Evolutionary conservation across 371 early-diverging fungal genomes (phyloP), one percentile per base, ranked within the genome.

Genomic region (Mucor plumbeus): DNA sequence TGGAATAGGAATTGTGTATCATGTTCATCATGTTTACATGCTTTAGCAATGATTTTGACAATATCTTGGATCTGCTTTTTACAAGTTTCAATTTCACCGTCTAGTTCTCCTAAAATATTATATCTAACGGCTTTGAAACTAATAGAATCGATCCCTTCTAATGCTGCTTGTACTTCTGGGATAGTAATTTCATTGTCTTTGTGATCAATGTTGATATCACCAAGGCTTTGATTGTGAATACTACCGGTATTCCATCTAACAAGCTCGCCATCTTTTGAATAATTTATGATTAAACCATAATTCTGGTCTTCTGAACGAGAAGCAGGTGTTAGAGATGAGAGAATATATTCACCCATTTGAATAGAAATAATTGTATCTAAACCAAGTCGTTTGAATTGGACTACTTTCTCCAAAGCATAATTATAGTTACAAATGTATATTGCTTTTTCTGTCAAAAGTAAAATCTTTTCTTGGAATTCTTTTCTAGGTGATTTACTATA

Each of bases 351-450:
- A 7, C 85, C 93, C 61, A 87, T 77, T 67, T 89, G 90, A 48
- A 93, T 79, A 0, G 77, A 74, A 0, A 67, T 64, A 54, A 93
- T 80, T 36, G 80, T 85, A 14, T 85, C 80, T 4, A 93, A 73
- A 8, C 73, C 86, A 34, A 93, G 76, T 44, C 91, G 68, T 60
- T 84, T 80, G 61, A 90, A 90, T 71, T 90, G 87, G 1, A 90
- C 75, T 1, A 91, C 90, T 68, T 91, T 91, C 66, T 90, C 91
- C 62, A 89, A 72, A 53, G 82, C 83, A 63, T 90, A 90, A 71
- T 91, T 87, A 64, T 89, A 91, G 33, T 88, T 85, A 72, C 93
- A 93, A 33, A 93, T 74, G 68, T 91, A 91, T 0, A 93, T 64
- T 0, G 93, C 91, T 19, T 82, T 79, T 31, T 85, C 80, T 0